Conservation (phyloP, 1,284 basidiomycete species). For the Sanghuangporus baumii region DNA sequence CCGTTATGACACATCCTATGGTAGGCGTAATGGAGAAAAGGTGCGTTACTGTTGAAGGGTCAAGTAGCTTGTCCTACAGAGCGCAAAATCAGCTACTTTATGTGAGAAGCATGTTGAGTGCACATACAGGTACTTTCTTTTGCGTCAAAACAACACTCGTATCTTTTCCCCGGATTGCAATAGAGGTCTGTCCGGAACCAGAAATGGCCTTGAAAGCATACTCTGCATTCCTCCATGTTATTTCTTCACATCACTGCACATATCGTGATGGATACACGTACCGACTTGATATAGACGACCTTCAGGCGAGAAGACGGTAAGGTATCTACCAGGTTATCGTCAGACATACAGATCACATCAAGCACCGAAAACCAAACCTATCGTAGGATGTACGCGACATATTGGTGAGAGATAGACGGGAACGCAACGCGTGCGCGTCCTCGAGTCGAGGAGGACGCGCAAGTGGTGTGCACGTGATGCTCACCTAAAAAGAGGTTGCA, state of each 20-base stretch:
- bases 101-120: background rate
- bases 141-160: constrained; percentile 95
- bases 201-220: constrained; percentile 99
- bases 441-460: constrained; percentile 49
- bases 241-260: background rate
- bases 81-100: background rate
- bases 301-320: constrained; percentile 93
- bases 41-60: constrained; percentile 92
- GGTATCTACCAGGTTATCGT: constrained; percentile 47
- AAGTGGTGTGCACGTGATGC: constrained; percentile 37
- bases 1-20: constrained; percentile 98
- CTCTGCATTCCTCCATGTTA: constrained; percentile 45
- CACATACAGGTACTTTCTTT: constrained; percentile 91
- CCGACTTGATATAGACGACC: constrained; percentile 97
- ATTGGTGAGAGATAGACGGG: constrained; percentile 22
- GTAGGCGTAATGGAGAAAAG: constrained; percentile 94
- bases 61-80: constrained; percentile 91
- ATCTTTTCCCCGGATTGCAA: constrained; percentile 92
- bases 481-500: background rate
- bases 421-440: constrained; percentile 3
- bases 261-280: constrained; percentile 37
- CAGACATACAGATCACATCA: background rate
- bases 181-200: constrained; percentile 90
- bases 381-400: constrained; percentile 87
- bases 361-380: constrained; percentile 34